Conservation (phyloP, 345 rosid species). For the Anacardium occidentale region DNA sequence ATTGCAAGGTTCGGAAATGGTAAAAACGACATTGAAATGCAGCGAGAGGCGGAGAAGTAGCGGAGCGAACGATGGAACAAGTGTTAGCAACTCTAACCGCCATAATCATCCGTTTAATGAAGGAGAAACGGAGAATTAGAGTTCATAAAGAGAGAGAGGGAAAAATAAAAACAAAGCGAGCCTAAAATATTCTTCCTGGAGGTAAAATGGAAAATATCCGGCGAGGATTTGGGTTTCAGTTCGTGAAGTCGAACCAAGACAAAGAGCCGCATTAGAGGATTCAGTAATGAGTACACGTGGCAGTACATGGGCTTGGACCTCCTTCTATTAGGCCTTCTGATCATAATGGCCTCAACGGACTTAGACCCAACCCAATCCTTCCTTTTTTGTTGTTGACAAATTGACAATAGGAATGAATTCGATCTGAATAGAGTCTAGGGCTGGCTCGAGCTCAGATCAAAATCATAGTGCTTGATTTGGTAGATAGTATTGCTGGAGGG, state of each 20-base stretch:
- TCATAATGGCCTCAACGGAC: too few species aligned
- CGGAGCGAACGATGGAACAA: constrained; percentile 46
- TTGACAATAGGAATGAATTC: too few species aligned
- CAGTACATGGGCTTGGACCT: too few species aligned
- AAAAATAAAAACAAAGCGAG: background rate
- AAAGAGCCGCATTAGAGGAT: too few species aligned
- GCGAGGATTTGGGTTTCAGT: background rate
- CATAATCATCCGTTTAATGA: constrained; percentile 36
- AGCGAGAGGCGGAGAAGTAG: constrained; percentile 43
- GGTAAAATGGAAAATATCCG: background rate
- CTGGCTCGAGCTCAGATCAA: too few species aligned
- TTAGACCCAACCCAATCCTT: too few species aligned
- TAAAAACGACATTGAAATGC: constrained; percentile 37
- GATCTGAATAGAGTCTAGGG: too few species aligned
- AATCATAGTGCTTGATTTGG: too few species aligned
- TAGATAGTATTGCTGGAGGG: too few species aligned
- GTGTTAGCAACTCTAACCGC: constrained; percentile 55
- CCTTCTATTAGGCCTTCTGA: too few species aligned
- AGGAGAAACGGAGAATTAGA: background rate
- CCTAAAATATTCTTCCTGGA: background rate
- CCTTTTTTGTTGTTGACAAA: too few species aligned
- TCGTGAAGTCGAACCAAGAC: background rate
- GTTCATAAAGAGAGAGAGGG: constrained; percentile 16
- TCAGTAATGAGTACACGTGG: too few species aligned
- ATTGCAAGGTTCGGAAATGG: constrained; percentile 35